phyloP scores from a whole-genome alignment of 1,139 yeast species.

The Kazachstania sp. region DNA sequence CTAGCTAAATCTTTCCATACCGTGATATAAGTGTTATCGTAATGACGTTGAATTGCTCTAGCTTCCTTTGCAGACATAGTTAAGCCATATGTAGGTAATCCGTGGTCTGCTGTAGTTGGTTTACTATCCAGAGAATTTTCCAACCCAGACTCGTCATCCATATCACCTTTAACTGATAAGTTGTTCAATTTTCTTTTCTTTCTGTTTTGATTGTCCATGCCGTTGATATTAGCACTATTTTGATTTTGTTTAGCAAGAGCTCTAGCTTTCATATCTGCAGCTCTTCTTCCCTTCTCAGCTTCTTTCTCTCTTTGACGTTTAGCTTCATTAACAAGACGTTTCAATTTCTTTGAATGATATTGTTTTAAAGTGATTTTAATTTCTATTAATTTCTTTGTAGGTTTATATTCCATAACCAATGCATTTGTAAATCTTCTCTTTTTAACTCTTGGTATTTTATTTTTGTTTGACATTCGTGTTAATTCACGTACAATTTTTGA shows the following conservation, averaged over 20 bases:
- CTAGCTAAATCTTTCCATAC: constrained; percentile 95
- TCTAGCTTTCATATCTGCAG: neutral
- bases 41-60: constrained; percentile 68
- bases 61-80: constrained; percentile 50
- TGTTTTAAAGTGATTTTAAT: constrained; percentile 29
- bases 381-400: constrained; percentile 7
- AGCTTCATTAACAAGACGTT: constrained; percentile 25
- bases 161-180: neutral
- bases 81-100: constrained; percentile 31
- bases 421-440: constrained; percentile 30
- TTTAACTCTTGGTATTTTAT: constrained; percentile 23
- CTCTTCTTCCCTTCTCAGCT: constrained; percentile 10
- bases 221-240: neutral
- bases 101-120: constrained; percentile 12
- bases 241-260: neutral
- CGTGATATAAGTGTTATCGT: constrained; percentile 75
- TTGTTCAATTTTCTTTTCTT: constrained; percentile 6
- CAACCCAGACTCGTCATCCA: neutral
- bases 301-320: constrained; percentile 21
- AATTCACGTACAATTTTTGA: constrained; percentile 25
- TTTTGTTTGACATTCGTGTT: constrained; percentile 26
- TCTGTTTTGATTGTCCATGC: neutral
- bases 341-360: constrained; percentile 26
- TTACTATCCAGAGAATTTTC: neutral
- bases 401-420: constrained; percentile 21